phyloP scores from a whole-genome alignment of 1,284 basidiomycete species.

The Microstroma glucosiphilum region DNA sequence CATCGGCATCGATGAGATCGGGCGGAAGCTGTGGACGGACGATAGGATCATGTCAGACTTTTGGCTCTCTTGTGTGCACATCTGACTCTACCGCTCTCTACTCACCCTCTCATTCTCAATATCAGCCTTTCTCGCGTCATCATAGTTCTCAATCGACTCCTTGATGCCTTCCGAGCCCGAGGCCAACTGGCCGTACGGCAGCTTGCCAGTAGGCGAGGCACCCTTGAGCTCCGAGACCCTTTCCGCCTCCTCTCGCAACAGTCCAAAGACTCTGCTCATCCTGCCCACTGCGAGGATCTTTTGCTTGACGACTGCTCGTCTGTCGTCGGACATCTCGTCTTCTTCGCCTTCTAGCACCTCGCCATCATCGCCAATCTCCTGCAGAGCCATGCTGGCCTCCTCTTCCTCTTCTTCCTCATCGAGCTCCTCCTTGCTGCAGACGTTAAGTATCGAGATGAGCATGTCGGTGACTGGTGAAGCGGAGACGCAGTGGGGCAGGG shows the following conservation, averaged over 20 bases:
- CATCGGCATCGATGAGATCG: conserved; percentile 82
- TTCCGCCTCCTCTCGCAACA: conserved; percentile 98
- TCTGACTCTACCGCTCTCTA: not conserved
- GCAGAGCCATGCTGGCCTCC: conserved; percentile 18
- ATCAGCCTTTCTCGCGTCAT: conserved; percentile 94
- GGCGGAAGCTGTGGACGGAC: conserved; percentile 62
- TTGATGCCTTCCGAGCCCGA: conserved; percentile 91
- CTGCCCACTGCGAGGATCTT: conserved; percentile 97
- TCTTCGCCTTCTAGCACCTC: conserved; percentile 47
- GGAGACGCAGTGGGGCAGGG: conserved; percentile 4
- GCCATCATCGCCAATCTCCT: conserved; percentile 7
- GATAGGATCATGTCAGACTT: not conserved
- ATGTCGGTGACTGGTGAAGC: conserved; percentile 73
- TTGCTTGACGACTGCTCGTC: conserved; percentile 82
- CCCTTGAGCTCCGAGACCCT: conserved; percentile 94
- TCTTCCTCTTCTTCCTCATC: conserved; percentile 73
- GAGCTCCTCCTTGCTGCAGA: conserved; percentile 87
- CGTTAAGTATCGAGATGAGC: conserved; percentile 87
- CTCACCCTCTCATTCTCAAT: conserved; percentile 79
- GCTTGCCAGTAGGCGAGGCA: conserved; percentile 67
- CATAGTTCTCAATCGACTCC: conserved; percentile 86
- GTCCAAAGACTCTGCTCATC: conserved; percentile 90
- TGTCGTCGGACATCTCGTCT: conserved; percentile 60
- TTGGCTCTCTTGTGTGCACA: not conserved
- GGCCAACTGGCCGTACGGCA: conserved; percentile 81